These are phyloP conservation scores for Penicillium goetzii DNA, from an alignment of 495 filamentous ascomycete species.

Conservation along the genomic window DNA sequence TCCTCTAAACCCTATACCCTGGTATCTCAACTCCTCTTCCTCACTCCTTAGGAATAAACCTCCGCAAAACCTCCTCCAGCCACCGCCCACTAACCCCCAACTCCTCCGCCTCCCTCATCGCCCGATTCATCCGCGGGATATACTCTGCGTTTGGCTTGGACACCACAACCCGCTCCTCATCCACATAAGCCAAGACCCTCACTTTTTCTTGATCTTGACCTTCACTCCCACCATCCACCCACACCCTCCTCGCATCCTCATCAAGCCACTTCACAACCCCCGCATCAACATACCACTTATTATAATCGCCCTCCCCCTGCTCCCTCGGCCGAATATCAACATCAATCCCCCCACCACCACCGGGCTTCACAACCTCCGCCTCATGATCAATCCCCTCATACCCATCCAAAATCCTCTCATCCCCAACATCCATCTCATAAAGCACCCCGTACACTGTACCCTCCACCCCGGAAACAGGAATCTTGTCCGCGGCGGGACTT, in stretches of 20 bases:
- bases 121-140: slow-evolving; percentile 68
- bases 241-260: slow-evolving; percentile 8
- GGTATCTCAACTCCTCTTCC: neutral
- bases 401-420: slow-evolving; percentile 45
- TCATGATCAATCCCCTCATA: slow-evolving; percentile 47
- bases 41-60: slow-evolving; percentile 51
- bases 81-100: slow-evolving; percentile 61
- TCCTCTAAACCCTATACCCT: neutral
- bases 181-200: slow-evolving; percentile 61
- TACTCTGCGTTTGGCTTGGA: slow-evolving; percentile 62
- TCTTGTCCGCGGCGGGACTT: slow-evolving; percentile 18
- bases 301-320: slow-evolving; percentile 43
- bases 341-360: slow-evolving; percentile 21
- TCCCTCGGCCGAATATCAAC: slow-evolving; percentile 48
- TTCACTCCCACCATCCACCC: neutral
- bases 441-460: slow-evolving; percentile 62
- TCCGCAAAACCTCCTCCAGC: slow-evolving; percentile 60
- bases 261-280: slow-evolving; percentile 41
- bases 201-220: slow-evolving; percentile 14
- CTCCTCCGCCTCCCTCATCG: slow-evolving; percentile 61
- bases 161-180: slow-evolving; percentile 45
- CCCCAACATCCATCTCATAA: slow-evolving; percentile 53
- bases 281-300: slow-evolving; percentile 46
- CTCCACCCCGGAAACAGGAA: slow-evolving; percentile 28
- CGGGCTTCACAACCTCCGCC: slow-evolving; percentile 17